A percentile compares a stretch with the other conserved stretches of the same genome.
Evolutionary conservation across 139 green algal genomes (phyloP).

Genomic region (Deuterostichococcus epilithicus): DNA sequence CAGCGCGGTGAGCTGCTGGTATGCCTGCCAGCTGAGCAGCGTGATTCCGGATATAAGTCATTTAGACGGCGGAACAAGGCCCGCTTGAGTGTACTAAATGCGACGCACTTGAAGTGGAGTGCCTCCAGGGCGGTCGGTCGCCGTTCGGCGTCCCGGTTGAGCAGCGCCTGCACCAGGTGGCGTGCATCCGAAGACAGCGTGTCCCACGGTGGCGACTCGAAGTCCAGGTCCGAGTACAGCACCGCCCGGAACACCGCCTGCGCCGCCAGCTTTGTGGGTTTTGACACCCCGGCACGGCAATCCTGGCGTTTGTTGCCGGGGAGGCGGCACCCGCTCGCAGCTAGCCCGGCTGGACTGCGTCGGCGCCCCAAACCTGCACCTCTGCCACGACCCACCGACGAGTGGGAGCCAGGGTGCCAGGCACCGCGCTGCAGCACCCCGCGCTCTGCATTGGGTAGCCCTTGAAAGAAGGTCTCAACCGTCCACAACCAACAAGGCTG

Average conservation of each 20-base stretch:
- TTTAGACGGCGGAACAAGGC: neutral
- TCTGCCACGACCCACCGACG: no score
- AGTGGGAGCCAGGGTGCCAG: no score
- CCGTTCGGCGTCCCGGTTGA: constrained; percentile 37
- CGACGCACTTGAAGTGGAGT: constrained; percentile 53
- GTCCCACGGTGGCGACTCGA: constrained; percentile 54
- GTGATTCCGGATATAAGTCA: neutral
- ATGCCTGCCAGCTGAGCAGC: no score
- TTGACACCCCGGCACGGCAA: no score
- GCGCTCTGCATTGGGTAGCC: neutral
- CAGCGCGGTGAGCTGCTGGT: no score
- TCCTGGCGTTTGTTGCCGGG: no score
- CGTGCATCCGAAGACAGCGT: constrained; percentile 18
- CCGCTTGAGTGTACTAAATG: neutral
- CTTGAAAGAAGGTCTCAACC: neutral
- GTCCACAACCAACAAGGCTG: constrained; percentile 10
- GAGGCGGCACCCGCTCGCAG: no score
- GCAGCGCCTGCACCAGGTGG: constrained; percentile 35
- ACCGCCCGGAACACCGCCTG: constrained; percentile 65
- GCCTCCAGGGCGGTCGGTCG: constrained; percentile 47
- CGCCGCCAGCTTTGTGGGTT: neutral
- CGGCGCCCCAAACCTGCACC: no score
- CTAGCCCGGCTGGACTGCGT: no score
- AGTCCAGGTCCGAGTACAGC: constrained; percentile 68
- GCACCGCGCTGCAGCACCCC: neutral